Base-by-base conservation (phyloP, 2,329 filamentous ascomycete species). In the Teratosphaeria zuluensis region DNA sequence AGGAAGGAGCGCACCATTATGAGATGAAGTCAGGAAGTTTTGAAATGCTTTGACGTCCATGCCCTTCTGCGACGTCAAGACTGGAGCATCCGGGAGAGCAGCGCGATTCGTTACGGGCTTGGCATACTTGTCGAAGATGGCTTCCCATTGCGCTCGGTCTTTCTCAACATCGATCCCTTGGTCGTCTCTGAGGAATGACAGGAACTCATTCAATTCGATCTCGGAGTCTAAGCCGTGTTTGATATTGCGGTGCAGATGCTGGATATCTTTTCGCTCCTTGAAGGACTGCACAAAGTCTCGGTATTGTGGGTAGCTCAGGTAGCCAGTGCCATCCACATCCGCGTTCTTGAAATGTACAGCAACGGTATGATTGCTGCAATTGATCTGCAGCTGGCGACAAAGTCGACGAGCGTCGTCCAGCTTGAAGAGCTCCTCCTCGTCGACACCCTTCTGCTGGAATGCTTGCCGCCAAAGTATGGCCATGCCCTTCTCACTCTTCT, bases 361-460 rank as follows among this genome's bases (percentile, higher is more conserved):
- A 4, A 97, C 78, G 53, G 88, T 86, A 57, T 84, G 82, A 61
- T 86, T 84, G 1, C 90, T 88, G 68, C 89, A 90, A 73, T 96
- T 92, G 67, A 99, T 96, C 72, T 97, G 92, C 53, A 97, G 79
- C 68, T 87, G 92, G 61, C 88, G 88, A 75, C 94, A 97, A 14
- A 97, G 81, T 60, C 86, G 85, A 70, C 92, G 87, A 32, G 96
- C 87, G 11, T 88, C 89, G 16, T 81, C 79, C 57, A 95, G 84
- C 65, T 92, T 86, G 56, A 97, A 84, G 57, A 82, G 83, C 66
- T 91, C 87, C 6, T 86, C 82, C 31, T 84, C 84, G 8, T 76
- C 73, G 56, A 74, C 76, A 6, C 80, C 81, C 58, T 87, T 81
- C 68, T 85, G 86, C 32, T 81, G 79, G 84, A 95, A 94, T 71